Base-by-base conservation (phyloP, 768 basidiomycete species). In the Suillus subluteus region DNA sequence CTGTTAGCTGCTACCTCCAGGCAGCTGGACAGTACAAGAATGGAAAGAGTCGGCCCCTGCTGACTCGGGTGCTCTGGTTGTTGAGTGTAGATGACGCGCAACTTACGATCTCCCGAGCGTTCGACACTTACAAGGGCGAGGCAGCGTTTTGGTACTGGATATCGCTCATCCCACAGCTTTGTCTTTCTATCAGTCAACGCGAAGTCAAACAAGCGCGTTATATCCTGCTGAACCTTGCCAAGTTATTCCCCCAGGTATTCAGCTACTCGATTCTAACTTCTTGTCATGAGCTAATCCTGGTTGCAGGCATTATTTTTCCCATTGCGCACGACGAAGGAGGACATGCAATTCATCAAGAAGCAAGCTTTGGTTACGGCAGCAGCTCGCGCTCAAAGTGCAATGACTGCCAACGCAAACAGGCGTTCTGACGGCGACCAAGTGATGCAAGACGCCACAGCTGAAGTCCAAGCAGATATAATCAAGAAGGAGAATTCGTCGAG, bases 111-210 rank as follows among this genome's bases (percentile, higher is more conserved):
- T 90, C 91, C 30, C 85, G 89, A 54, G 90, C 92, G 0, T 98
- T 98, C 71, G 96, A 98, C 74, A 91, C 89, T 30, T 98, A 98
- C 80, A 97, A 96, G 75, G 97, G 97, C 67, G 97, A 99, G 73
- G 88, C 94, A 4, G 95, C 95, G 15, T 92, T 92, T 69, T 99
- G 98, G 98, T 98, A 95, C 77, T 99, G 98, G 98, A 96, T 99
- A 71, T 93, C 97, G 1, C 82, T 98, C 65, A 95, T 98, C 55
- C 98, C 98, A 4, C 97, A 99, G 73, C 85, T 99, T 11, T 90
- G 95, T 69, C 77, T 92, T 63, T 96, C 97, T 1, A 84, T 99
- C 48, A 91, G 92, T 2, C 91, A 96, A 67, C 87, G 95, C 41
- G 98, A 99, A 78, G 91, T 95, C 52, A 95, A 94, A 72, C 95